A percentile compares a stretch with the other conserved stretches of the same genome.
Conservation (phyloP, 2,329 filamentous ascomycete genomes). For the Peltaster fructicola region DNA sequence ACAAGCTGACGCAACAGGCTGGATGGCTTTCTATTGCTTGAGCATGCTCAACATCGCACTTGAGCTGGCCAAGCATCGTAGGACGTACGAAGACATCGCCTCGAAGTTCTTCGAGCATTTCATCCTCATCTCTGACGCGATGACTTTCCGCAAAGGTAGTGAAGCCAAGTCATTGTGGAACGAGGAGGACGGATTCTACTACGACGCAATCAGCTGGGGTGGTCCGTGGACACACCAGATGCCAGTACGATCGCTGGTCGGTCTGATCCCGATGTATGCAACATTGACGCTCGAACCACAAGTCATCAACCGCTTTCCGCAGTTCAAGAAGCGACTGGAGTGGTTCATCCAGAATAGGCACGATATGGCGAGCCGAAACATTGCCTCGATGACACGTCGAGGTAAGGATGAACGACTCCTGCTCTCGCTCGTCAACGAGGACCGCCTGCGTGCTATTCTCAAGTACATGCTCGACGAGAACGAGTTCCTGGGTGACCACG, state of each 20-base stretch:
- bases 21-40: conserved; percentile 97
- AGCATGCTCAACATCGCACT: conserved; percentile 95
- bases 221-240: conserved; percentile 86
- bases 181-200: conserved; percentile 93
- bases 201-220: conserved; percentile 93
- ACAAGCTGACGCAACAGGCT: conserved; percentile 92
- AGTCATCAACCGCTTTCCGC: conserved; percentile 75
- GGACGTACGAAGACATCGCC: conserved; percentile 90
- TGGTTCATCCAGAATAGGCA: conserved; percentile 86
- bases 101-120: conserved; percentile 99
- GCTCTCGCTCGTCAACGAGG: conserved; percentile 78
- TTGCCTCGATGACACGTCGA: conserved; percentile 78
- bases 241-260: conserved; percentile 79
- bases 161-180: conserved; percentile 83
- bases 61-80: conserved; percentile 84
- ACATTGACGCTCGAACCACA: conserved; percentile 86
- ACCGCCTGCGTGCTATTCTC: conserved; percentile 76
- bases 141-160: conserved; percentile 54
- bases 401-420: conserved; percentile 81
- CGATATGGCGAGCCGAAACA: conserved; percentile 81
- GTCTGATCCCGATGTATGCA: conserved; percentile 82
- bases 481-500: conserved; percentile 80
- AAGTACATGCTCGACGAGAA: conserved; percentile 84
- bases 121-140: conserved; percentile 92
- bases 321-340: conserved; percentile 80